These are phyloP conservation scores for Dictyostelium intermedium DNA, from an alignment of 78 protist species.

Conservation along the genomic window DNA sequence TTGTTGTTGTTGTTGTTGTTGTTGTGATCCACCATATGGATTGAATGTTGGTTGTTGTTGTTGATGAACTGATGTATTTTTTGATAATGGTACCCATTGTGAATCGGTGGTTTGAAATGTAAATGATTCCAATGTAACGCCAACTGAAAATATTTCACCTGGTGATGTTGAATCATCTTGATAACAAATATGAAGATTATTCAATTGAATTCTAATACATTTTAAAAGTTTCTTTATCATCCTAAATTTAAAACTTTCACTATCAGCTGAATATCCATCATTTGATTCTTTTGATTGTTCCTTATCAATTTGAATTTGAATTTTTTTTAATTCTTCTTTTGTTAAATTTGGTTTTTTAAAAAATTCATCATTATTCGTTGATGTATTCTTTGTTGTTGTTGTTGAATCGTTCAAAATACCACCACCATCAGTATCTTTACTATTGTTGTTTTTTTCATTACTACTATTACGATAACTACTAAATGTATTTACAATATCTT, in stretches of 20 bases:
- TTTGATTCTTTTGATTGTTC: background rate
- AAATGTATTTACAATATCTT: conserved; percentile 4
- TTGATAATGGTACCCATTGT: conserved; percentile 23
- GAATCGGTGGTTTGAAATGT: conserved; percentile 20
- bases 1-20: background rate
- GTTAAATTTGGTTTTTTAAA: background rate
- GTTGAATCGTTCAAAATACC: background rate
- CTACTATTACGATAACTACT: background rate
- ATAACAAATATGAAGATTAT: conserved; percentile 51
- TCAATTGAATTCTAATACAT: conserved; percentile 27
- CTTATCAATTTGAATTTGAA: background rate
- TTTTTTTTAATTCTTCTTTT: conserved; percentile 5
- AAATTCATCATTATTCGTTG: background rate
- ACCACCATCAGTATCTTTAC: background rate
- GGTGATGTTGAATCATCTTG: conserved; percentile 67
- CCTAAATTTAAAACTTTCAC: background rate
- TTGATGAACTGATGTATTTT: background rate
- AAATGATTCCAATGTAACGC: conserved; percentile 42
- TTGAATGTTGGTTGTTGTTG: background rate
- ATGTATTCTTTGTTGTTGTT: background rate
- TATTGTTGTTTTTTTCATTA: background rate
- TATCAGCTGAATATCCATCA: background rate
- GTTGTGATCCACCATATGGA: background rate
- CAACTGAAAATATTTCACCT: conserved; percentile 40
- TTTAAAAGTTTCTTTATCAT: conserved; percentile 21